A percentile compares a stretch with the other conserved stretches of the same genome.
phyloP scores from a whole-genome alignment of 495 filamentous ascomycete species.

The Penicillium bialowiezense region DNA sequence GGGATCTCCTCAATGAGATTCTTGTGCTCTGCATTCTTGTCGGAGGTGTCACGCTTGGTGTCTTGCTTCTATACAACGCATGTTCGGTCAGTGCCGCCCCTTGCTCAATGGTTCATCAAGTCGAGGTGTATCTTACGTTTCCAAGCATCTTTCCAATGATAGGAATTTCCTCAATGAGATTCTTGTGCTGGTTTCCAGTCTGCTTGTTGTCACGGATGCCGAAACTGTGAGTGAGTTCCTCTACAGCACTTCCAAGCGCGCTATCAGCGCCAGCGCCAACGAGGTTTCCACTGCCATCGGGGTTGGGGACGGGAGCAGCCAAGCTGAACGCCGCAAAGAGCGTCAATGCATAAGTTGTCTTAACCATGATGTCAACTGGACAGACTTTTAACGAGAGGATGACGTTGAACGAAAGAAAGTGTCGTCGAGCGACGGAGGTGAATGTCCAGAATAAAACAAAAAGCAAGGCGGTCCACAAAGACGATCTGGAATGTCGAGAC shows the following conservation, averaged over 20 bases:
- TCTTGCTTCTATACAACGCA: not conserved
- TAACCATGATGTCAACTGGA: conserved; percentile 21
- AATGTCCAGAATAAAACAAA: not conserved
- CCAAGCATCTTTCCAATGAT: conserved; percentile 1
- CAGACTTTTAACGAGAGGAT: not conserved
- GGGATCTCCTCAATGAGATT: conserved; percentile 3
- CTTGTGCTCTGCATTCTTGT: not conserved
- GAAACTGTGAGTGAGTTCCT: conserved; percentile 3
- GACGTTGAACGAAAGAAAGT: conserved; percentile 15
- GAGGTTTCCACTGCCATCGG: not conserved
- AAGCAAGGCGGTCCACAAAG: conserved; percentile 8
- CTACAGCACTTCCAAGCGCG: not conserved
- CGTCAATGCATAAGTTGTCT: conserved; percentile 24
- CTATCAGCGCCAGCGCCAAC: conserved; percentile 1
- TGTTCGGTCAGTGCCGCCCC: not conserved
- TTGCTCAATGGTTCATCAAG: too few relatives aligned
- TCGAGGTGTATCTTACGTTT: not conserved
- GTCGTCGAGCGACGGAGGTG: conserved; percentile 21
- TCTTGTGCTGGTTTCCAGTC: not conserved
- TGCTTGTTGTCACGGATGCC: not conserved
- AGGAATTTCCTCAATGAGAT: conserved; percentile 4
- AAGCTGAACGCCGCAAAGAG: conserved; percentile 25
- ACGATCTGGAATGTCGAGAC: conserved; percentile 19
- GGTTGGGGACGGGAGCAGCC: conserved; percentile 18
- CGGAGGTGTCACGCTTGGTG: not conserved